Evolutionary conservation across 2,329 filamentous ascomycete species (phyloP).

Genomic region (Ascochyta rabiei): DNA sequence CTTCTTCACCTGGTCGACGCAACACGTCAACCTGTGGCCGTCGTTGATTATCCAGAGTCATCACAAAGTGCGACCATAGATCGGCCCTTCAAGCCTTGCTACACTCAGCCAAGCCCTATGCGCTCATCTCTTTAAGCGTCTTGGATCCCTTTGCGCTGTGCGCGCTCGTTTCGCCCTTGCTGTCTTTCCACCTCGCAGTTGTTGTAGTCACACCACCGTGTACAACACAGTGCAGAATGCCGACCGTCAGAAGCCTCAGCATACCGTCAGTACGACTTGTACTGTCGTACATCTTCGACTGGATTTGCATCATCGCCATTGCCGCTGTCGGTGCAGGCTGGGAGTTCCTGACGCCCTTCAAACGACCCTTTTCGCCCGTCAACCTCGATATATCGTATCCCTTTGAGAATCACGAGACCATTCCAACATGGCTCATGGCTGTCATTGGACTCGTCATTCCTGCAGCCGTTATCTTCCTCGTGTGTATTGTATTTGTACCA

Average conservation of each 20-base stretch:
- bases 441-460: conserved; percentile 70
- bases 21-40: conserved; percentile 5
- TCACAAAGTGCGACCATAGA: neutral
- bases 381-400: conserved; percentile 84
- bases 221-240: conserved; percentile 30
- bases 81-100: conserved; percentile 15
- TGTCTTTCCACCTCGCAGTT: conserved; percentile 15
- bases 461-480: conserved; percentile 68
- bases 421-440: conserved; percentile 69
- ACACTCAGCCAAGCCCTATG: conserved; percentile 13
- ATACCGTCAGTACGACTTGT: conserved; percentile 60
- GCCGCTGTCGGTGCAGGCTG: conserved; percentile 66
- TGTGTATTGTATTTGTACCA: conserved; percentile 73
- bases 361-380: conserved; percentile 72
- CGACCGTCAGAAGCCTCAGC: conserved; percentile 27
- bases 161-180: conserved; percentile 1
- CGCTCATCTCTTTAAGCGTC: conserved; percentile 21
- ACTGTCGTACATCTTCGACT: conserved; percentile 74
- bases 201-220: conserved; percentile 3
- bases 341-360: conserved; percentile 66
- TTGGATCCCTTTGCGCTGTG: conserved; percentile 10
- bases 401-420: conserved; percentile 71
- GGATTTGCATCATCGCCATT: conserved; percentile 69
- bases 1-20: conserved; percentile 2
- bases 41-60: neutral